Evolutionary conservation across 192 early-diverging fungal genomes (phyloP).

Genomic region (Spizellomyces punctatus): DNA sequence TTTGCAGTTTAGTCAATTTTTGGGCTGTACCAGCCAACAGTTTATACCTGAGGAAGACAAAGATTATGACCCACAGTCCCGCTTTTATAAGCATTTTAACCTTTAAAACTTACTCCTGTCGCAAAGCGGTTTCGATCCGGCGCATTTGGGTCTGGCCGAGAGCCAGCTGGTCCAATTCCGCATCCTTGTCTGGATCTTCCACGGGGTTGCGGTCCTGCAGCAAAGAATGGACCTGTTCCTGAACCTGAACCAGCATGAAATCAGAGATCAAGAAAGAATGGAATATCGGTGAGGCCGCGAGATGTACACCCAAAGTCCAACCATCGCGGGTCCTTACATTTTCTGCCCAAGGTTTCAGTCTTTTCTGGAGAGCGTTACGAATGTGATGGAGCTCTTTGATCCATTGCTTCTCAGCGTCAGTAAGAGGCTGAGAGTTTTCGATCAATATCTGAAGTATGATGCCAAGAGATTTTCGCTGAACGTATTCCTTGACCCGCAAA

Average conservation of each 20-base stretch:
- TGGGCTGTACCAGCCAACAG: conserved; percentile 8
- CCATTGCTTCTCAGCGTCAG: conserved; percentile 59
- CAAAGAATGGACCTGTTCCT: background rate
- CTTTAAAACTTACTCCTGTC: conserved; percentile 21
- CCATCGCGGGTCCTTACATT: background rate
- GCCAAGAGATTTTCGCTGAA: conserved; percentile 19
- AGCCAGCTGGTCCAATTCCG: conserved; percentile 2
- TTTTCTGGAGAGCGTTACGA: too few species aligned
- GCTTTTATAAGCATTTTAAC: background rate
- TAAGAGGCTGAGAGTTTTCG: conserved; percentile 63
- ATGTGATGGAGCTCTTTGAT: conserved; percentile 24
- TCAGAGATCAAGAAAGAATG: background rate
- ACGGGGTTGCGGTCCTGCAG: conserved; percentile 1
- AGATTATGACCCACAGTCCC: too few species aligned
- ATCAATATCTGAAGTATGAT: conserved; percentile 63
- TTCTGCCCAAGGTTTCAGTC: too few species aligned
- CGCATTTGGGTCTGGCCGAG: conserved; percentile 10
- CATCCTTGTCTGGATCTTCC: background rate
- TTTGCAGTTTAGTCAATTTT: conserved; percentile 10
- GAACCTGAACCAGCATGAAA: background rate
- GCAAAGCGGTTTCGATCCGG: conserved; percentile 18
- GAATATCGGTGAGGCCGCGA: background rate
- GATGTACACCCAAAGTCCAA: background rate
- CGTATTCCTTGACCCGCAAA: conserved; percentile 8
- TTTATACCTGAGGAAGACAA: conserved; percentile 5